These are phyloP conservation scores for Amylocystis lapponica DNA, from an alignment of 768 basidiomycete species.

Conservation along the genomic window DNA sequence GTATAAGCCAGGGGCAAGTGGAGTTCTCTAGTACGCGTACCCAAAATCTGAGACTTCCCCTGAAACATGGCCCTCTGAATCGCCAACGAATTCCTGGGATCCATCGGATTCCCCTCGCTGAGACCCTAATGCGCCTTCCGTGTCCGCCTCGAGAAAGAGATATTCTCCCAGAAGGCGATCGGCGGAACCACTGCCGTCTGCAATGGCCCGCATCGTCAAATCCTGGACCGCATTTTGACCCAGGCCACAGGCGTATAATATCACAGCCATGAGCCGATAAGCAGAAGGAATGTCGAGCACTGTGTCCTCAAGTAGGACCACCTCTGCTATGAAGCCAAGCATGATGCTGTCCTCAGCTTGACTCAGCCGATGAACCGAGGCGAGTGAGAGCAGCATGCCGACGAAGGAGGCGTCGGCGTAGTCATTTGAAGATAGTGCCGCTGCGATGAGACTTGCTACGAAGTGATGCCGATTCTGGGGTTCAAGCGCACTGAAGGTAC, in stretches of 20 bases:
- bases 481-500: conserved; percentile 38
- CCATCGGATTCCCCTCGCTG: too few relatives aligned
- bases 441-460: conserved; percentile 31
- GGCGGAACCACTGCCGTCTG: too few relatives aligned
- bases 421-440: conserved; percentile 36
- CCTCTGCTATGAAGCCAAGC: conserved; percentile 28
- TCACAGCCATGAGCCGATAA: conserved; percentile 34
- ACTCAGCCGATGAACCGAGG: conserved; percentile 23
- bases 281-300: conserved; percentile 43
- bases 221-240: conserved; percentile 2
- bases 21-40: too few relatives aligned
- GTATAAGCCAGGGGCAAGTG: too few relatives aligned
- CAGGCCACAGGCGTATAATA: conserved; percentile 24
- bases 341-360: conserved; percentile 27
- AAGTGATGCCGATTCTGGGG: conserved; percentile 29
- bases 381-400: conserved; percentile 32
- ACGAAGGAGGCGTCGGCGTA: conserved; percentile 34
- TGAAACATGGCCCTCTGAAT: not conserved
- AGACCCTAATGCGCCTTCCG: too few relatives aligned
- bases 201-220: too few relatives aligned
- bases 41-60: too few relatives aligned
- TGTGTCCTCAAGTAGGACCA: conserved; percentile 39
- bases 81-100: not conserved
- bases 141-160: too few relatives aligned
- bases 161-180: too few relatives aligned